phyloP scores from a whole-genome alignment of 2,329 filamentous ascomycete species.

The Fusarium neocosmosporiellum region DNA sequence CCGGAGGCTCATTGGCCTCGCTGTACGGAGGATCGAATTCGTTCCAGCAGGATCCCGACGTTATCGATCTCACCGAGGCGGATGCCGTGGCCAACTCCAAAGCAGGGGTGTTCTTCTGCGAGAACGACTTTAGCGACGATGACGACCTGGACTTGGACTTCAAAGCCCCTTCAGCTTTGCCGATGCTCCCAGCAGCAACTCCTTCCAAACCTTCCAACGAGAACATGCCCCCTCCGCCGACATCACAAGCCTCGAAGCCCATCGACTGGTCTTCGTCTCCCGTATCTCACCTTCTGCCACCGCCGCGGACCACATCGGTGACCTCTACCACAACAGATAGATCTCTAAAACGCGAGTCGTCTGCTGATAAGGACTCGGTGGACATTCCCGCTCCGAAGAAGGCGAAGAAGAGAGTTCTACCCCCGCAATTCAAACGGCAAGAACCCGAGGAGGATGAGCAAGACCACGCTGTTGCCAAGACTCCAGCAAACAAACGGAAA shows the following conservation, averaged over 20 bases:
- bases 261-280: slow-evolving; percentile 81
- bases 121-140: slow-evolving; percentile 90
- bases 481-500: slow-evolving; percentile 43
- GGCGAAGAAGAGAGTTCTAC: slow-evolving; percentile 74
- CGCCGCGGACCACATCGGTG: slow-evolving; percentile 36
- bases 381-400: slow-evolving; percentile 45
- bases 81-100: slow-evolving; percentile 43
- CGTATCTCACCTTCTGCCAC: slow-evolving; percentile 58
- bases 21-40: slow-evolving; percentile 60
- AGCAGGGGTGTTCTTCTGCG: slow-evolving; percentile 70
- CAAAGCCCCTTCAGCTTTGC: slow-evolving; percentile 67
- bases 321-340: slow-evolving; percentile 36
- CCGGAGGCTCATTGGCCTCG: slow-evolving; percentile 50
- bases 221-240: slow-evolving; percentile 43
- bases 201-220: slow-evolving; percentile 39
- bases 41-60: slow-evolving; percentile 51
- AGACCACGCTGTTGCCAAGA: slow-evolving; percentile 24
- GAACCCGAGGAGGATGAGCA: slow-evolving; percentile 50
- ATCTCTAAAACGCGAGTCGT: slow-evolving; percentile 57
- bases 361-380: slow-evolving; percentile 44
- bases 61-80: slow-evolving; percentile 51
- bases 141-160: slow-evolving; percentile 78
- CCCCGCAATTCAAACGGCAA: slow-evolving; percentile 56
- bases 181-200: slow-evolving; percentile 44
- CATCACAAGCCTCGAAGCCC: slow-evolving; percentile 40